Percentiles rank a stretch among this genome's conserved stretches.
phyloP scores from a whole-genome alignment of 257 asterid species.

The Salvia splendens region DNA sequence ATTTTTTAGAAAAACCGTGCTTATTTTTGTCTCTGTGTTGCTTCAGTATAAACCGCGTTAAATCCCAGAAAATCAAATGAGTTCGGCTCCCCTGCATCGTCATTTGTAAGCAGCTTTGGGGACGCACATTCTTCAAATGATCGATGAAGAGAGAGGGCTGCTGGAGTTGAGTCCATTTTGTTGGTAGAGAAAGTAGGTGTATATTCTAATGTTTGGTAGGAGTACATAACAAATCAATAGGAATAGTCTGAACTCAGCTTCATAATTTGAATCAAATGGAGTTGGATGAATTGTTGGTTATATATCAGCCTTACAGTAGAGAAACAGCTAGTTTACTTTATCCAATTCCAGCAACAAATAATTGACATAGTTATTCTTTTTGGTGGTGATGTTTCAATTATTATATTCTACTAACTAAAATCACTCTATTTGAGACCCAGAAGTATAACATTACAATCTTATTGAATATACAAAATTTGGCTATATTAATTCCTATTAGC shows the following conservation, averaged over 20 bases:
- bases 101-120: slow-evolving; percentile 35
- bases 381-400: neutral
- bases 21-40: neutral
- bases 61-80: slow-evolving; percentile 53
- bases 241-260: neutral
- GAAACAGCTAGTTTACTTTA: slow-evolving; percentile 2
- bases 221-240: slow-evolving; percentile 11
- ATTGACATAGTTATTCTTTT: neutral
- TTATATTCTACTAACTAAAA: neutral
- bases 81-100: slow-evolving; percentile 33
- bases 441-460: slow-evolving; percentile 18
- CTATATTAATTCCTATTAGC: slow-evolving; percentile 10
- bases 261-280: slow-evolving; percentile 1
- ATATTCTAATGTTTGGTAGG: slow-evolving; percentile 24
- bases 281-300: neutral
- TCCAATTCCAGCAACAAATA: slow-evolving; percentile 3
- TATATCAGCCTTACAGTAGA: slow-evolving; percentile 7
- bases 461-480: slow-evolving; percentile 25
- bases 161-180: slow-evolving; percentile 16
- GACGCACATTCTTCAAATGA: slow-evolving; percentile 46
- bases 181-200: slow-evolving; percentile 11
- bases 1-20: neutral
- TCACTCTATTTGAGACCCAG: neutral
- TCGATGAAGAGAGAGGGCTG: slow-evolving; percentile 23
- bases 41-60: slow-evolving; percentile 41